phyloP scores from a whole-genome alignment of 192 early-diverging fungal species.

The Kappamyces sp. region DNA sequence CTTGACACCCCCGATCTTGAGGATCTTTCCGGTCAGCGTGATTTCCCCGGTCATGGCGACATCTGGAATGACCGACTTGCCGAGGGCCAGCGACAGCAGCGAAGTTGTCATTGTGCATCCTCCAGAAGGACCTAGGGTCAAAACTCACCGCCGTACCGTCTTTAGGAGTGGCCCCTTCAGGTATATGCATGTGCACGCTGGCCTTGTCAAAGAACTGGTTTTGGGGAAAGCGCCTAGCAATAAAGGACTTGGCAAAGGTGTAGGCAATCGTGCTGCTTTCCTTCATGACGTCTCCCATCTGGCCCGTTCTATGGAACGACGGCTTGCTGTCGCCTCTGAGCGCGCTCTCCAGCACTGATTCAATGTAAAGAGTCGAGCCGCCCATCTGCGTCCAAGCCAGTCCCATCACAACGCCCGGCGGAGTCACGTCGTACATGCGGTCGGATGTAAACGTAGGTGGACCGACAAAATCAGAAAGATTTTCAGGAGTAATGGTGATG shows the following conservation, averaged over 20 bases:
- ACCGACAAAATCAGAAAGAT: constrained; percentile 91
- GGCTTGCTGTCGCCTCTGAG: constrained; percentile 53
- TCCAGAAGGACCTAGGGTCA: constrained; percentile 75
- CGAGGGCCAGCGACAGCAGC: constrained; percentile 84
- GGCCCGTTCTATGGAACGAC: constrained; percentile 80
- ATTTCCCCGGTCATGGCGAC: constrained; percentile 99
- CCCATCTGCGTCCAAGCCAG: constrained; percentile 97
- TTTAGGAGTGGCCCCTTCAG: constrained; percentile 96
- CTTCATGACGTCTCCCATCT: constrained; percentile 99
- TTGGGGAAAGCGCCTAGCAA: constrained; percentile 67
- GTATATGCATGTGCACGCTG: constrained; percentile 89
- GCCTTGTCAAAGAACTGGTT: constrained; percentile 91
- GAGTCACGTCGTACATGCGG: constrained; percentile 83
- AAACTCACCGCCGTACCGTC: constrained; percentile 59
- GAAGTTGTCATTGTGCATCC: constrained; percentile 95
- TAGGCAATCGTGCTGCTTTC: constrained; percentile 93
- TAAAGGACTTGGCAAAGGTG: constrained; percentile 84
- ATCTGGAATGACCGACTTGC: constrained; percentile 64
- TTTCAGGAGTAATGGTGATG: constrained; percentile 51
- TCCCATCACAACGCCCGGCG: constrained; percentile 96
- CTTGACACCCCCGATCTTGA: constrained; percentile 95
- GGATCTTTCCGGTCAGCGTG: constrained; percentile 92
- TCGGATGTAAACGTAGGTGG: constrained; percentile 82
- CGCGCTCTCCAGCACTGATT: constrained; percentile 81
- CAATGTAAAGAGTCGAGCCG: constrained; percentile 90